Evolutionary conservation across 2,329 filamentous ascomycete genomes (phyloP).

Genomic region (Xylogone sp.): DNA sequence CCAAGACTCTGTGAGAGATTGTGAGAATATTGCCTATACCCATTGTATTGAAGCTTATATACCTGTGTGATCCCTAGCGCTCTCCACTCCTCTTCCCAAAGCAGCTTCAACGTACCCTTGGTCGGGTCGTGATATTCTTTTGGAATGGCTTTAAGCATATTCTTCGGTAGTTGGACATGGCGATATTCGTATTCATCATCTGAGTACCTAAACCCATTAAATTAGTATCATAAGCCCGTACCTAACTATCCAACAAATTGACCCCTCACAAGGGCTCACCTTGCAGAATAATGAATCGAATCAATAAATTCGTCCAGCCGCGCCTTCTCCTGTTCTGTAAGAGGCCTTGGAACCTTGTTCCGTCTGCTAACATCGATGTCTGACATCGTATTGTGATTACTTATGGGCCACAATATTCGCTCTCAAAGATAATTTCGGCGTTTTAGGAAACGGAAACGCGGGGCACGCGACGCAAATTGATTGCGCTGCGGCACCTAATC

Average conservation of each 20-base stretch:
- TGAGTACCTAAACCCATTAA: slow-evolving; percentile 66
- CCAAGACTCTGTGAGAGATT: slow-evolving; percentile 71
- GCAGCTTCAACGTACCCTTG: slow-evolving; percentile 88
- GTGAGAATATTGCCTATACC: slow-evolving; percentile 9
- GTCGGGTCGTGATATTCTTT: slow-evolving; percentile 87
- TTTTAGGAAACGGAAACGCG: slow-evolving; percentile 1
- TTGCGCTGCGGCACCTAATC: slow-evolving; percentile 7
- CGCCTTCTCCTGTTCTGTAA: slow-evolving; percentile 77
- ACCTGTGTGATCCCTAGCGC: slow-evolving; percentile 96
- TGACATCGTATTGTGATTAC: slow-evolving; percentile 13
- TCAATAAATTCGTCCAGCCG: slow-evolving; percentile 89
- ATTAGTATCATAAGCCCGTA: slow-evolving; percentile 10
- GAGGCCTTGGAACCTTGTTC: slow-evolving; percentile 77
- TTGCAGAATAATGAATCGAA: slow-evolving; percentile 89
- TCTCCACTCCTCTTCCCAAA: slow-evolving; percentile 99
- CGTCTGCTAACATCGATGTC: slow-evolving; percentile 68
- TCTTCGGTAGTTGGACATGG: slow-evolving; percentile 94
- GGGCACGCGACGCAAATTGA: slow-evolving; percentile 9
- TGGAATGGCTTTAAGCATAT: slow-evolving; percentile 96
- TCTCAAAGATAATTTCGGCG: background rate
- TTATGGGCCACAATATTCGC: background rate
- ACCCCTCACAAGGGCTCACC: slow-evolving; percentile 50
- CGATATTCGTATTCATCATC: slow-evolving; percentile 94
- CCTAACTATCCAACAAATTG: background rate
- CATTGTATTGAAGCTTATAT: slow-evolving; percentile 23